phyloP scores from a whole-genome alignment of 768 basidiomycete species.

The Suillus variegatus region DNA sequence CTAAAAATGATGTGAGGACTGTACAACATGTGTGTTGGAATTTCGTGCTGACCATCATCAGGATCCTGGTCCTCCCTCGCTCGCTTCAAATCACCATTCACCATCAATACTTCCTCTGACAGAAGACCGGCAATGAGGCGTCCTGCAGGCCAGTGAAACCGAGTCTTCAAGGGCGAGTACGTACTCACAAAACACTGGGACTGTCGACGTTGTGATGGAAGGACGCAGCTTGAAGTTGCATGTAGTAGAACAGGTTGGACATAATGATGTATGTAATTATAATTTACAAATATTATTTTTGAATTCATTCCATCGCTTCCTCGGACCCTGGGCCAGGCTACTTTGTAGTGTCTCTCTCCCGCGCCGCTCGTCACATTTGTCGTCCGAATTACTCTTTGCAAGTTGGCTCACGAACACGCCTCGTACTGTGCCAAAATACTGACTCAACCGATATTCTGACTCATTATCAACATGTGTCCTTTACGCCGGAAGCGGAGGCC shows the following conservation, averaged over 20 bases:
- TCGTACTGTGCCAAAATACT: no score
- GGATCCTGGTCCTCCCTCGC: neutral
- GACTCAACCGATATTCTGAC: no score
- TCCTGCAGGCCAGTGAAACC: neutral
- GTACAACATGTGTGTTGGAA: neutral
- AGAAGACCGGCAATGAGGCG: neutral
- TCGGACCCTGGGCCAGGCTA: no score
- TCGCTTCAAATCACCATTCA: neutral
- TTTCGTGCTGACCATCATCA: neutral
- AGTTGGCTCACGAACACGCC: no score
- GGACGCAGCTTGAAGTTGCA: neutral
- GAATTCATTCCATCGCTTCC: no score
- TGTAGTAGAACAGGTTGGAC: neutral
- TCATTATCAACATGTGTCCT: no score
- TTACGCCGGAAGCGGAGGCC: no score
- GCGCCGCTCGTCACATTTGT: no score
- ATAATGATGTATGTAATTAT: no score
- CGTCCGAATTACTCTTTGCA: no score
- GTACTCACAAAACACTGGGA: neutral
- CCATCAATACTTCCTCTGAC: neutral
- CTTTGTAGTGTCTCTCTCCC: no score
- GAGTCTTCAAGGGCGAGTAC: neutral
- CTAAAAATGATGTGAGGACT: neutral
- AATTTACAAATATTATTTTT: no score
- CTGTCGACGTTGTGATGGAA: neutral